Conservation (phyloP, 768 basidiomycete species). For the Tulasnella calospora region DNA sequence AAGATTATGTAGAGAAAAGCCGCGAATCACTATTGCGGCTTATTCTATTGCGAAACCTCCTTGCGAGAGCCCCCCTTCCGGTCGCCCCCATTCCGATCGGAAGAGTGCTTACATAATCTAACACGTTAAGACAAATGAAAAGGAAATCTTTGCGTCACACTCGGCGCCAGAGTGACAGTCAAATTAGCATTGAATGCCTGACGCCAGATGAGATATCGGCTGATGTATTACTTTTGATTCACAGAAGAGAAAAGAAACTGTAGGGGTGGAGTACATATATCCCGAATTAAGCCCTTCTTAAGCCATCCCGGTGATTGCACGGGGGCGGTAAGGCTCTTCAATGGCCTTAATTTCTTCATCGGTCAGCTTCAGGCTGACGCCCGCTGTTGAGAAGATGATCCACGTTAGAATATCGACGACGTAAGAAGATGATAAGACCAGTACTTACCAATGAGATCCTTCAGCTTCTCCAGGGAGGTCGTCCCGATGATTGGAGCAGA, state of each 20-base stretch:
- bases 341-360: conserved; percentile 55
- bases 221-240: no score
- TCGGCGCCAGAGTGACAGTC: no score
- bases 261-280: no score
- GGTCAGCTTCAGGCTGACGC: conserved; percentile 47
- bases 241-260: no score
- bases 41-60: no score
- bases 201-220: no score
- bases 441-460: background rate
- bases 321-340: conserved; percentile 50
- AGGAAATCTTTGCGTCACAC: no score
- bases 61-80: no score
- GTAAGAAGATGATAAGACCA: background rate
- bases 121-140: no score
- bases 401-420: background rate
- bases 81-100: no score
- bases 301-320: conserved; percentile 44
- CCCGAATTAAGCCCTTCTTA: background rate
- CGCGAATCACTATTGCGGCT: background rate
- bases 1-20: background rate
- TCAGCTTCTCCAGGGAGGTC: conserved; percentile 3
- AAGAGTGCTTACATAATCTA: no score
- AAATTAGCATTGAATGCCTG: no score
- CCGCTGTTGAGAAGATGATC: conserved; percentile 35
- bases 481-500: conserved; percentile 17